Percentiles rank a stretch among this genome's conserved stretches.
Conservation (phyloP, 805 yeast genomes). For the Spencermartinsiella europaea region DNA sequence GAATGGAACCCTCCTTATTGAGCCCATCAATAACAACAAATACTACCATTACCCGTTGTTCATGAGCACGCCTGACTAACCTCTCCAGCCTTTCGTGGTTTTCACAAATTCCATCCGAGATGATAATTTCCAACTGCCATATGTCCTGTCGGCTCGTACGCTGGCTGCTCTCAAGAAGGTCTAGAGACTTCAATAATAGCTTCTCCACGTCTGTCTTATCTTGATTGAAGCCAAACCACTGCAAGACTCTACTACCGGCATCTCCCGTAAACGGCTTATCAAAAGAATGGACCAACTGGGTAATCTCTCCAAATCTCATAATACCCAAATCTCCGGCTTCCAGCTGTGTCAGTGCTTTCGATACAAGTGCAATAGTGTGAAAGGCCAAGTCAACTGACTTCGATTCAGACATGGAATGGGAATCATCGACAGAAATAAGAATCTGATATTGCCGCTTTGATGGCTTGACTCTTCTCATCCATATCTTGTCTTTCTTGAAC, state of each 20-base stretch:
- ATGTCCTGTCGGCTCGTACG: constrained; percentile 43
- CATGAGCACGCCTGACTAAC: constrained; percentile 86
- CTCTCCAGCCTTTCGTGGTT: constrained; percentile 80
- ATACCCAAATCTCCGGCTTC: constrained; percentile 92
- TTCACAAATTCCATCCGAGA: constrained; percentile 97
- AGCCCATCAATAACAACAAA: constrained; percentile 92
- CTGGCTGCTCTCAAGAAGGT: constrained; percentile 60
- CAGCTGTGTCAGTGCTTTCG: constrained; percentile 87
- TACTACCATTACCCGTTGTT: constrained; percentile 88
- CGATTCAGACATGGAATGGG: constrained; percentile 95
- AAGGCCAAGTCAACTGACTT: constrained; percentile 86
- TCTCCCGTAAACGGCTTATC: constrained; percentile 78
- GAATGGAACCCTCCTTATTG: constrained; percentile 69
- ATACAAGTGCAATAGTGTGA: constrained; percentile 88
- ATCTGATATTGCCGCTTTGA: constrained; percentile 95
- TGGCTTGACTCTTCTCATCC: constrained; percentile 97
- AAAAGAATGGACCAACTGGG: constrained; percentile 83
- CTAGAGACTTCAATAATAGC: constrained; percentile 66
- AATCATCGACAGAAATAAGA: constrained; percentile 96
- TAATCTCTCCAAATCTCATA: constrained; percentile 82
- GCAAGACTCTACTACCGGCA: constrained; percentile 78
- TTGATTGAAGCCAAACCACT: constrained; percentile 87
- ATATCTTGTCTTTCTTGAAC: constrained; percentile 94
- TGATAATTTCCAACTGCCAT: constrained; percentile 90
- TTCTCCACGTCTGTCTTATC: constrained; percentile 76